These are phyloP conservation scores for Cordyceps pruinosa DNA, from an alignment of 2,329 filamentous ascomycete genomes.

Conservation along the genomic window DNA sequence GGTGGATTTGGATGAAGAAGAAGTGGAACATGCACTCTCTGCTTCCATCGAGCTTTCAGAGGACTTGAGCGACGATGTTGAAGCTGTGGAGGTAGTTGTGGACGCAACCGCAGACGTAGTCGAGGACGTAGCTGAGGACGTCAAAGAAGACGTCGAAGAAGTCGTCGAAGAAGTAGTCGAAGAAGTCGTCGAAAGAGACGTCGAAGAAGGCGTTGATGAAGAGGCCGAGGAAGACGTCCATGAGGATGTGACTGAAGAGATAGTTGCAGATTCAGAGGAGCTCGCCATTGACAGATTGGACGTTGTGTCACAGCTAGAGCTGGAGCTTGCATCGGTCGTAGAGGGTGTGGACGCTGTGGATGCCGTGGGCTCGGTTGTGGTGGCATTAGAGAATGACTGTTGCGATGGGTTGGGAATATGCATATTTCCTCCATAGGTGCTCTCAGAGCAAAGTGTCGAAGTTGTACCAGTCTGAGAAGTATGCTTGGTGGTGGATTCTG, in stretches of 20 bases:
- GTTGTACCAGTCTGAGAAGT: not conserved
- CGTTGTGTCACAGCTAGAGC: not conserved
- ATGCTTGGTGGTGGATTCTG: not conserved
- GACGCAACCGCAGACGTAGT: not conserved
- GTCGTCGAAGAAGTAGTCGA: not conserved
- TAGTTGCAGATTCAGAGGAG: not conserved
- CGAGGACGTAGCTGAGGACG: not conserved
- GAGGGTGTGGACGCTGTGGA: not conserved
- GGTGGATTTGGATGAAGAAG: not conserved
- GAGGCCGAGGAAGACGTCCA: too few species aligned
- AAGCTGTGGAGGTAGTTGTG: not conserved
- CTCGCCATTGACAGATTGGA: not conserved
- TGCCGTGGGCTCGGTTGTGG: not conserved
- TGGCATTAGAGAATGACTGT: constrained; percentile 1
- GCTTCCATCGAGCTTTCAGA: not conserved
- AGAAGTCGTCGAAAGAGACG: not conserved
- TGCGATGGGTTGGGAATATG: constrained; percentile 3
- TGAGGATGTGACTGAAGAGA: not conserved
- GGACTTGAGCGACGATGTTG: not conserved
- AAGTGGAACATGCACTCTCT: not conserved
- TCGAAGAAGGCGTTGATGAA: not conserved
- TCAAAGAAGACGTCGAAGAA: not conserved
- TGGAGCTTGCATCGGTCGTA: not conserved
- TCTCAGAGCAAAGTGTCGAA: not conserved
- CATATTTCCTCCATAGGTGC: not conserved